Percentiles rank a stretch among this genome's conserved stretches.
These are phyloP conservation scores for Kodamaea sagamina DNA, from an alignment of 805 yeast species.

Conservation along the genomic window DNA sequence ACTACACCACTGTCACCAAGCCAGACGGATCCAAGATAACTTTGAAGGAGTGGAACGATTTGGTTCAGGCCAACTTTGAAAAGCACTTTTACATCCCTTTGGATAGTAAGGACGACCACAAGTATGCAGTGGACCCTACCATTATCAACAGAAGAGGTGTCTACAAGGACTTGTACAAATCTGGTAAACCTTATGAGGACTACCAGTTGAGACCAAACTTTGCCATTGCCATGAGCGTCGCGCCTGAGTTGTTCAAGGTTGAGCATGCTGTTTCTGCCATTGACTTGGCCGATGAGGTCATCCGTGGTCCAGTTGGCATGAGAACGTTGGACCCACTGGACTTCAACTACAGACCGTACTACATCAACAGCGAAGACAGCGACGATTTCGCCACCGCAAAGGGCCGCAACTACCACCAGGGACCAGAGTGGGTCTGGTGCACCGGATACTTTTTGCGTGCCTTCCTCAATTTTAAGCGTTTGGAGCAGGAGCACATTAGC, in stretches of 20 bases:
- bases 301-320: constrained; percentile 92
- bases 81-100: constrained; percentile 73
- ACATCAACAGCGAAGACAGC: constrained; percentile 75
- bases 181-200: constrained; percentile 90
- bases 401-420: constrained; percentile 97
- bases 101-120: constrained; percentile 58
- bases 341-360: constrained; percentile 88
- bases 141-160: constrained; percentile 89
- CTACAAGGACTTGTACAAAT: constrained; percentile 79
- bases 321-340: constrained; percentile 91
- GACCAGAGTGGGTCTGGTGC: constrained; percentile 98
- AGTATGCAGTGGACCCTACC: constrained; percentile 60
- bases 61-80: constrained; percentile 76
- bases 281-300: constrained; percentile 63
- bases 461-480: constrained; percentile 53
- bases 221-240: constrained; percentile 89
- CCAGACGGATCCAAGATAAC: constrained; percentile 58
- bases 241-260: constrained; percentile 83
- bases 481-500: constrained; percentile 32
- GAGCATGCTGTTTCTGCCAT: constrained; percentile 65
- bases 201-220: constrained; percentile 92
- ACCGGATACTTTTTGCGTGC: constrained; percentile 88
- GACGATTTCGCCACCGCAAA: constrained; percentile 89
- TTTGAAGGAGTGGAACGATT: constrained; percentile 69
- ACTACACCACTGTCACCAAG: constrained; percentile 56